Percentiles rank a stretch among this genome's conserved stretches.
Evolutionary conservation across 176 grass and related monocot species (phyloP).

Genomic region (Cymbopogon citratus): DNA sequence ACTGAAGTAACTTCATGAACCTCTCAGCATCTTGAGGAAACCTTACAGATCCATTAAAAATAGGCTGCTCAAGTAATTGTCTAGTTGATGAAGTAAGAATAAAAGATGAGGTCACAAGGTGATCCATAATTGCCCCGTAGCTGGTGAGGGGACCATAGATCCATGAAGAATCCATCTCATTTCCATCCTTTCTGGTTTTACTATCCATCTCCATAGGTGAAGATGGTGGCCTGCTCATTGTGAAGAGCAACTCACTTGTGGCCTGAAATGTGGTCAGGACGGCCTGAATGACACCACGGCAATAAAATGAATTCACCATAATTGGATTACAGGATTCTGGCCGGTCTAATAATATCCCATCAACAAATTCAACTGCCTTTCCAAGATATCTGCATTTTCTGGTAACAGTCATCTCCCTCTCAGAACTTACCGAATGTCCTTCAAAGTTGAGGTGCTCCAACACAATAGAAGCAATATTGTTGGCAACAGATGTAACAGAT

Average conservation of each 20-base stretch:
- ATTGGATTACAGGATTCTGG: constrained; percentile 94
- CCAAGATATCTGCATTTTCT: constrained; percentile 90
- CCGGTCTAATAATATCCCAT: constrained; percentile 84
- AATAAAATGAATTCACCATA: constrained; percentile 88
- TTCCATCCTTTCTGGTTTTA: constrained; percentile 51
- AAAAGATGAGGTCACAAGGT: constrained; percentile 87
- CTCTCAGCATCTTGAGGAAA: constrained; percentile 78
- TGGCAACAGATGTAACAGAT: constrained; percentile 76
- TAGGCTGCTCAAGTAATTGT: constrained; percentile 96
- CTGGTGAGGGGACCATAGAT: constrained; percentile 83
- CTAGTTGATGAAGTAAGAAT: constrained; percentile 77
- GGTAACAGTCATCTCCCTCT: constrained; percentile 58
- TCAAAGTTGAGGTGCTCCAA: constrained; percentile 92
- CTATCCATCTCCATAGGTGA: constrained; percentile 88
- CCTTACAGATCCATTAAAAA: constrained; percentile 54
- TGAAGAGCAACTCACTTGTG: constrained; percentile 94
- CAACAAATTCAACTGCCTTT: constrained; percentile 81
- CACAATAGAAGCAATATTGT: constrained; percentile 64
- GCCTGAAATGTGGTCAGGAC: constrained; percentile 95
- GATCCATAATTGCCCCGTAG: constrained; percentile 79
- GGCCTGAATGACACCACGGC: constrained; percentile 73
- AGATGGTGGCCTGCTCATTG: constrained; percentile 52
- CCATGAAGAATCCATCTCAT: constrained; percentile 76
- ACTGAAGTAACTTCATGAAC: constrained; percentile 91
- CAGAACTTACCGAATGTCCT: constrained; percentile 47